Evolutionary conservation across 495 filamentous ascomycete genomes (phyloP), one percentile per base, ranked within the genome.

Genomic region (Cryomyces minteri): DNA sequence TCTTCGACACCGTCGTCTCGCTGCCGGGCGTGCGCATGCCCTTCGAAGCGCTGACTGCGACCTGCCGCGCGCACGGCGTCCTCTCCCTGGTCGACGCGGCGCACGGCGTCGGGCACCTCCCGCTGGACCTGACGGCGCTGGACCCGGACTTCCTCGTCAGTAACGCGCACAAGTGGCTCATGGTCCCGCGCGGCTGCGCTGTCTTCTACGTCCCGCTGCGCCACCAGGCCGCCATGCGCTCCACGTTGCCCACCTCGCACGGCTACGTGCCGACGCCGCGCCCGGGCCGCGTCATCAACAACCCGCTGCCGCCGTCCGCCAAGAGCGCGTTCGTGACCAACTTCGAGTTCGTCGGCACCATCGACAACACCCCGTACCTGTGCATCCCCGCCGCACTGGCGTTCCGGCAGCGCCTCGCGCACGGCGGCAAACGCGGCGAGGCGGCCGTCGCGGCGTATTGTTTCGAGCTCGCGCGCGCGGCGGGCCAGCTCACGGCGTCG

Each of bases 161-260:
- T 25, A 94, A 94, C 56, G 76, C 74, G 52, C 84, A 95, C 62
- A 96, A 95, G 73, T 96, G 88, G 88, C 72, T 94, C 11, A 82
- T 76, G 53, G 74, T 76, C 8, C 88, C 87, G n/a, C 74, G 88
- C 38, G 77, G 76, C 29, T 83, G 76, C 52, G 84, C 86, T 2
- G 67, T 86, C 1, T 72, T 95, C 41, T 82, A 93, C 57, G 84
- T 92, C 1, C 77, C 83, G 0, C 44, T 62, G 7, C 68, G 74
- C 9, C 80, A 92, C 55, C 88, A 94, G 54, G 62, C 62, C 25
- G 56, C 88, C 18, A 73, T 94, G 14, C 76, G 83, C 9, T 75
- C 76, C 7, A 79, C 80, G 0, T 49, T 94, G 31, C 86, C 88
- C 8, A 94, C 80, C 2, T 71, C 66, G n/a, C 69, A 74, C 45